Evolutionary conservation across 805 yeast species (phyloP).

Genomic region (Grigorovia jiainica): DNA sequence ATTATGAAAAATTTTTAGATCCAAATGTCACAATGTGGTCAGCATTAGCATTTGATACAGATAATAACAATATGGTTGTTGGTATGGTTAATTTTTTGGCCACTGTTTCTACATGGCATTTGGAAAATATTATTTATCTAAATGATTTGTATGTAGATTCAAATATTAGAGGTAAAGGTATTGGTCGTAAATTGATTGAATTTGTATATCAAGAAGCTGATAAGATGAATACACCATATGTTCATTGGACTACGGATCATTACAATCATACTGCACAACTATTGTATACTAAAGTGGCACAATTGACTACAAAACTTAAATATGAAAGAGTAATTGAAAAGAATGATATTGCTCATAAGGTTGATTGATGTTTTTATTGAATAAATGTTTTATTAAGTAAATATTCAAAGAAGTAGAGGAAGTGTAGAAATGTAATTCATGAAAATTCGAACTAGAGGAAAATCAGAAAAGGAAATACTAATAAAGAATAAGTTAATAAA

Average conservation of each 20-base stretch:
- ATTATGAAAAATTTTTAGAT: slow-evolving; percentile 40
- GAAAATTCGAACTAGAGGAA: too few relatives aligned
- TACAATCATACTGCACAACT: slow-evolving; percentile 50
- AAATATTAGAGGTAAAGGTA: slow-evolving; percentile 34
- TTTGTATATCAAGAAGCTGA: slow-evolving; percentile 41
- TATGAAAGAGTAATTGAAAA: slow-evolving; percentile 23
- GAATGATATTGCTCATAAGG: too few relatives aligned
- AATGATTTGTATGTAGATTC: slow-evolving; percentile 43
- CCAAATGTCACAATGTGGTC: slow-evolving; percentile 36
- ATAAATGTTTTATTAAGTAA: too few relatives aligned
- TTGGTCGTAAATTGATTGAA: slow-evolving; percentile 44
- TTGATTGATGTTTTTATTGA: too few relatives aligned
- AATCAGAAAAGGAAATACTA: too few relatives aligned
- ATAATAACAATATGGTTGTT: slow-evolving; percentile 27
- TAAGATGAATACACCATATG: slow-evolving; percentile 30
- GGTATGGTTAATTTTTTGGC: slow-evolving; percentile 43
- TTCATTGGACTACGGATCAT: slow-evolving; percentile 46
- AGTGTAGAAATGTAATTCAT: too few relatives aligned
- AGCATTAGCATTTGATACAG: slow-evolving; percentile 36
- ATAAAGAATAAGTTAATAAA: background rate
- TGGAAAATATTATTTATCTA: slow-evolving; percentile 37
- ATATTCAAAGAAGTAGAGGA: too few relatives aligned
- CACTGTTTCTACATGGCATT: slow-evolving; percentile 44
- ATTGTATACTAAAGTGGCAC: slow-evolving; percentile 44
- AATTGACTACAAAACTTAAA: slow-evolving; percentile 30